These are phyloP conservation scores for Umbilicaria muhlenbergii DNA, from an alignment of 495 filamentous ascomycete genomes.

Conservation along the genomic window DNA sequence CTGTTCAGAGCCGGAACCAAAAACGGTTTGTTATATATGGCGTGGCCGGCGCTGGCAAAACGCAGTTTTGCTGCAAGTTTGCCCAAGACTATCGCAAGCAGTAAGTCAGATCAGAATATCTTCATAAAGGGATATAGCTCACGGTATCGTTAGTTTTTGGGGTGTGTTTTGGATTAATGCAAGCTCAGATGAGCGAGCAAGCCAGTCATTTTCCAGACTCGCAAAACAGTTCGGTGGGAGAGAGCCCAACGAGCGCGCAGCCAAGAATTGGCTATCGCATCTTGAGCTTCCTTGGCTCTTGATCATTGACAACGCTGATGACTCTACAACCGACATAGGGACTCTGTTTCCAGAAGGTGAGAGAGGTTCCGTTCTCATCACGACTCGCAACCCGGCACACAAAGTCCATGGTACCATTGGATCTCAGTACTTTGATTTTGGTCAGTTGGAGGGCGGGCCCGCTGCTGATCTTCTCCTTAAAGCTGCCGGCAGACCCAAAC, in stretches of 20 bases:
- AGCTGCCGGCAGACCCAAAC: slow-evolving; percentile 4
- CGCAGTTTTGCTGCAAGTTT: slow-evolving; percentile 23
- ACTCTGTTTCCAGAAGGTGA: slow-evolving; percentile 18
- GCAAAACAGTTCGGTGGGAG: slow-evolving; percentile 11
- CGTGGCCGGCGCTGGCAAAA: slow-evolving; percentile 23
- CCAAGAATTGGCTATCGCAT: slow-evolving; percentile 18
- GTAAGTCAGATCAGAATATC: slow-evolving; percentile 1
- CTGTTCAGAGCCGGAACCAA: slow-evolving; percentile 1
- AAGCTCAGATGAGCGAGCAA: slow-evolving; percentile 11
- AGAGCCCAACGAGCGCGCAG: slow-evolving; percentile 13
- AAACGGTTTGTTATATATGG: slow-evolving; percentile 21
- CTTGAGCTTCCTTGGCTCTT: slow-evolving; percentile 18
- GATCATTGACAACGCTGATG: slow-evolving; percentile 26
- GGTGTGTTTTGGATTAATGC: slow-evolving; percentile 17
- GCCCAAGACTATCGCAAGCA: slow-evolving; percentile 15
- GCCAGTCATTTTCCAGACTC: slow-evolving; percentile 14
- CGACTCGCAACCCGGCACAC: slow-evolving; percentile 20
- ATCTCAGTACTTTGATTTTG: slow-evolving; percentile 13
- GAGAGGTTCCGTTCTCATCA: slow-evolving; percentile 22
- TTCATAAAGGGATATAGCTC: not conserved
- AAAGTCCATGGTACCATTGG: slow-evolving; percentile 17
- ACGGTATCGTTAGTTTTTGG: slow-evolving; percentile 13
- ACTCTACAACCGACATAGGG: slow-evolving; percentile 15
- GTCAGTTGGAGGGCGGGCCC: slow-evolving; percentile 13
- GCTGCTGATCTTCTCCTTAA: slow-evolving; percentile 16